Base-by-base conservation (phyloP, 2,329 filamentous ascomycete genomes). In the Trichoderma asperellum region DNA sequence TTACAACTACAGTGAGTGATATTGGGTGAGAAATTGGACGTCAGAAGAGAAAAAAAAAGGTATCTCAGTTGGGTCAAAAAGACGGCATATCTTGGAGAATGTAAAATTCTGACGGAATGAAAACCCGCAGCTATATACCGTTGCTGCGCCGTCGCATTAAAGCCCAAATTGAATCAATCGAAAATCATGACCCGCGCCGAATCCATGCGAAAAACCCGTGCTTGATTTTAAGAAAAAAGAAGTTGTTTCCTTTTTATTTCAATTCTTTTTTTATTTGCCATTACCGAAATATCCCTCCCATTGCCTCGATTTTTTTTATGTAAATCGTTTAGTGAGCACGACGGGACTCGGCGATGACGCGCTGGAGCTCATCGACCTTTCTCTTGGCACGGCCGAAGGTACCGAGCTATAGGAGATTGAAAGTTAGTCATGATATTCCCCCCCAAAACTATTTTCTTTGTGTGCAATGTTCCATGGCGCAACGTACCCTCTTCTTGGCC, bases 291-390 rank as follows among this genome's bases (percentile, higher is more conserved):
- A 18, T 29, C 27, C 29, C 27, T 55, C 16, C 16, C 35, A 16
- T 32, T 32, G 43, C 55, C 29, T 40, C 53, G 40, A 12, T 35
- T 58, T 24, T 24, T 27, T 35, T 68, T 12, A 62, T 34, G 18
- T 2, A 29, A 16, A 55, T 35, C 35, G 72, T 81, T 88, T 88
- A 89, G 84, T 89, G 87, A 76, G 83, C 81, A 78, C 86, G 84
- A 85, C 95, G 94, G 82, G 94, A 91, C 88, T 98, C 96, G 80
- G 95, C 93, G 82, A 99, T 99, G 85, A 99, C 92, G 80, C 93
- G 90, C 87, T 94, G 93, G 87, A 99, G 93, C 88, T 98, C 95
- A 83, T 99, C 96, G 77, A 99, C 96, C 95, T 99, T 99, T 83
- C 89, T 91, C 95, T 99, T 99, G 81, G 95, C 95, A 84, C 96